Evolutionary conservation across 2,329 filamentous ascomycete species (phyloP).

Genomic region (Ophiocordyceps australis): DNA sequence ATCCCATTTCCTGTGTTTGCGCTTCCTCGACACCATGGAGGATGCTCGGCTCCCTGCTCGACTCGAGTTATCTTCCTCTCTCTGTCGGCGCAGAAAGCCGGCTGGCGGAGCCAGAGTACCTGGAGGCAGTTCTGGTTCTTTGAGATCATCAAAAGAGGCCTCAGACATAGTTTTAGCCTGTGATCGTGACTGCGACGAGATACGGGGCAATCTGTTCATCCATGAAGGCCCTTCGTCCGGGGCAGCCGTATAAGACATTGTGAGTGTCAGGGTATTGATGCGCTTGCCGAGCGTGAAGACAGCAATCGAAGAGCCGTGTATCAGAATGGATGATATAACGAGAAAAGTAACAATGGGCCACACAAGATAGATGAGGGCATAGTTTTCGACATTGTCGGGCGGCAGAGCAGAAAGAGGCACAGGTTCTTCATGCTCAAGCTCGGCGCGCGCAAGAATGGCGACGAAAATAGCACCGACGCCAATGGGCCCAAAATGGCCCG

Average conservation of each 20-base stretch:
- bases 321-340: slow-evolving; percentile 83
- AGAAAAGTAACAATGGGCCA: slow-evolving; percentile 94
- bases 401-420: slow-evolving; percentile 54
- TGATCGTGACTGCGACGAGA: slow-evolving; percentile 52
- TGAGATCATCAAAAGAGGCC: slow-evolving; percentile 48
- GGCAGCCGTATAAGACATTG: slow-evolving; percentile 86
- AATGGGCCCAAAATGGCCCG: slow-evolving; percentile 93
- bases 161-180: slow-evolving; percentile 75
- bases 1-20: slow-evolving; percentile 50
- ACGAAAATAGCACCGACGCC: slow-evolving; percentile 95
- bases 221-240: slow-evolving; percentile 79
- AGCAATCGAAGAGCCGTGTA: slow-evolving; percentile 94
- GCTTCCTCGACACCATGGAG: slow-evolving; percentile 39
- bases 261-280: slow-evolving; percentile 90
- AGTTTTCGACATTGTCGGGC: slow-evolving; percentile 32
- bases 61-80: slow-evolving; percentile 49
- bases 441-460: slow-evolving; percentile 81
- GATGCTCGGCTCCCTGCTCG: slow-evolving; percentile 37
- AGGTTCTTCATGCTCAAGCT: slow-evolving; percentile 59
- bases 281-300: slow-evolving; percentile 96
- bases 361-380: slow-evolving; percentile 63
- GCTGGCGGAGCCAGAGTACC: slow-evolving; percentile 57
- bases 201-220: slow-evolving; percentile 81
- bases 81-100: slow-evolving; percentile 66
- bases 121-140: slow-evolving; percentile 41